Evolutionary conservation across 176 grass and related monocot species (phyloP).

Genomic region (maize (Zea mays)): Zm-B73-REFERENCE-NAM-5.0 NC_050097.1:194127501-194128000

Average conservation of each 20-base stretch:
- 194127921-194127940: conserved; percentile 74
- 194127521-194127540: conserved; percentile 45
- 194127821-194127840: not conserved
- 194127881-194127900: conserved; percentile 70
- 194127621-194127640: conserved; percentile 86
- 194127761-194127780: conserved; percentile 20
- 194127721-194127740: conserved; percentile 79
- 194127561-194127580: conserved; percentile 74
- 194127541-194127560: conserved; percentile 86
- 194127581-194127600: conserved; percentile 92
- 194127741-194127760: conserved; percentile 41
- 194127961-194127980: conserved; percentile 80
- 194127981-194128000: conserved; percentile 65
- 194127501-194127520: conserved; percentile 85
- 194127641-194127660: conserved; percentile 60
- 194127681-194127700: conserved; percentile 94
- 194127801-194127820: not conserved
- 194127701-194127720: conserved; percentile 88
- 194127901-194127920: conserved; percentile 85
- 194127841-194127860: not conserved
- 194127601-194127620: conserved; percentile 88
- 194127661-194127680: conserved; percentile 96
- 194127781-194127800: conserved; percentile 1
- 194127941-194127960: conserved; percentile 95
- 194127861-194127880: not conserved